These are phyloP conservation scores for Ophiorrhiza pumila DNA, from an alignment of 257 asterid species.

Conservation along the genomic window DNA sequence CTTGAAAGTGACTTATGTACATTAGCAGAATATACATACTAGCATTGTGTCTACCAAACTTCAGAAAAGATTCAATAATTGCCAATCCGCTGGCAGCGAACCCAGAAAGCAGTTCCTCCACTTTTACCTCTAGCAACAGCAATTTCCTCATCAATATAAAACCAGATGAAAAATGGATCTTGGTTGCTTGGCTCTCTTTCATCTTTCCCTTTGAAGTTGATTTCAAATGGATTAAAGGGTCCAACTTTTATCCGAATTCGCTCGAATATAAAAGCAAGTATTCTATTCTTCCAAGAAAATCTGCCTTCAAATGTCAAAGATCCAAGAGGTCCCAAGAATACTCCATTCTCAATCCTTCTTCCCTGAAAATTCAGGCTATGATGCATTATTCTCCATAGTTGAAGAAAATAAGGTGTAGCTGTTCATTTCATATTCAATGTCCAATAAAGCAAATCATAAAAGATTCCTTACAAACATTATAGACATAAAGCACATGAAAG, in stretches of 20 bases:
- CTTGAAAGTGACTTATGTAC: background rate
- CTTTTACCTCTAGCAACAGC: constrained; percentile 96
- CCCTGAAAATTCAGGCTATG: constrained; percentile 43
- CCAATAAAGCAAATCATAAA: background rate
- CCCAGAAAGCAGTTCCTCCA: constrained; percentile 98
- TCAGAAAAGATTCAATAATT: constrained; percentile 13
- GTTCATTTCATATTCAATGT: background rate
- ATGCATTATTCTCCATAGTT: constrained; percentile 4
- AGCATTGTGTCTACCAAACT: background rate
- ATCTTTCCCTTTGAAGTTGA: constrained; percentile 60
- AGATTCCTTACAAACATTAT: too few species aligned
- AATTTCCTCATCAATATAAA: constrained; percentile 83
- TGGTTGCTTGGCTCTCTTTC: constrained; percentile 70
- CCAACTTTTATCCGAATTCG: constrained; percentile 66
- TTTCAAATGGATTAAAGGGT: constrained; percentile 64
- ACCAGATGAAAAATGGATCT: constrained; percentile 89
- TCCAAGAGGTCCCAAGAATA: constrained; percentile 76
- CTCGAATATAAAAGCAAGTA: constrained; percentile 78
- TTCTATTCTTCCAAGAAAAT: constrained; percentile 77
- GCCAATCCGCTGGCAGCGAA: constrained; percentile 51
- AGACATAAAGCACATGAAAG: background rate
- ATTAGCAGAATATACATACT: constrained; percentile 1
- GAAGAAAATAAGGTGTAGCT: background rate
- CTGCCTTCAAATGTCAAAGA: constrained; percentile 76
- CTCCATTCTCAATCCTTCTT: constrained; percentile 92